These are phyloP conservation scores for Smallanthus sonchifolius DNA, from an alignment of 129 eudicot genomes.

Conservation along the genomic window DNA sequence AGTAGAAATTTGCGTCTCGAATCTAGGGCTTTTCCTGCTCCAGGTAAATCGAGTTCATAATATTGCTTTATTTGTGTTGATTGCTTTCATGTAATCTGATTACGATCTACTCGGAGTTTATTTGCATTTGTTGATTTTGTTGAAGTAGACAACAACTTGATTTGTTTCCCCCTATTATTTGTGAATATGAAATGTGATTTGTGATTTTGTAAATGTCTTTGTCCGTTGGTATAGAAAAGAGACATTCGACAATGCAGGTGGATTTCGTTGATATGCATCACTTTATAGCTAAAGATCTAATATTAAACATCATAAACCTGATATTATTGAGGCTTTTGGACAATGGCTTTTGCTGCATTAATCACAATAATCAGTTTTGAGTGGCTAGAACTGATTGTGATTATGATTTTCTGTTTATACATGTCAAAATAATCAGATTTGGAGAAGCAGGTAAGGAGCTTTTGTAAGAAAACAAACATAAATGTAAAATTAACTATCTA, in stretches of 20 bases:
- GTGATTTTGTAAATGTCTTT: neutral
- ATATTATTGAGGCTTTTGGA: neutral
- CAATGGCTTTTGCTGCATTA: neutral
- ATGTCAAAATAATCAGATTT: neutral
- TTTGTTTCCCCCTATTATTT: neutral
- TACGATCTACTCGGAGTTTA: slow-evolving; percentile 1
- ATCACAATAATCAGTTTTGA: neutral
- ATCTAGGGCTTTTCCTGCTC: slow-evolving; percentile 27
- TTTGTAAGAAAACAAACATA: neutral
- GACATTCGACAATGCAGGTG: slow-evolving; percentile 8
- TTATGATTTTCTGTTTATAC: neutral
- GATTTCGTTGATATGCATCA: neutral
- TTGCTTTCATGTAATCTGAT: neutral
- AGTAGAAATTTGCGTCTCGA: slow-evolving; percentile 1
- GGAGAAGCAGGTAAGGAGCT: neutral
- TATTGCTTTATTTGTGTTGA: neutral
- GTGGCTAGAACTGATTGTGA: neutral
- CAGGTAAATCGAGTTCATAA: slow-evolving; percentile 5
- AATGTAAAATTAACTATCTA: neutral
- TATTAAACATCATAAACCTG: neutral
- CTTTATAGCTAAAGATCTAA: neutral
- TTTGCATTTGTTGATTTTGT: neutral
- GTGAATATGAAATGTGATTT: neutral
- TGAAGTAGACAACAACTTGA: neutral
- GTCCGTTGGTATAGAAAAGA: slow-evolving; percentile 14